Base-by-base conservation (phyloP, 352 stramenopile genomes). In the Phytophthora capsici region DNA sequence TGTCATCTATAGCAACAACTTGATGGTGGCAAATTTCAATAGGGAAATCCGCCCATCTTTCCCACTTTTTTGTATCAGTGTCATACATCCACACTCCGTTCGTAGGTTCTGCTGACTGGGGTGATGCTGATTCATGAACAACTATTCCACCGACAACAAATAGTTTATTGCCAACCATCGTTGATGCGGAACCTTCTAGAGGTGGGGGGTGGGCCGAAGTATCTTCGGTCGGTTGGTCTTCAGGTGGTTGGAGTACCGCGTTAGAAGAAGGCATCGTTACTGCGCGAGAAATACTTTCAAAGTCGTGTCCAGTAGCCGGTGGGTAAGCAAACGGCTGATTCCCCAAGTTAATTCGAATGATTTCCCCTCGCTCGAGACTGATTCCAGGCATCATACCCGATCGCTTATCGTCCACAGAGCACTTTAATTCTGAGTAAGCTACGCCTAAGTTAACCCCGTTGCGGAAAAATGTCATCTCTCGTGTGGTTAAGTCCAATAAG, bases 401-500 rank as follows among this genome's bases (percentile, higher is more conserved):
- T 13, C 76, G 77, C 13, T 76, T 77, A 41, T 96, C 81, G 0
- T 53, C 51, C 1, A 51, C 28, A 14, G 71, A 75, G 53, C 78
- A 80, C 34, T 86, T 84, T 23, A 95, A 66, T 44, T 92, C 77
- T 1, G 82, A 80, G 48, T 91, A 96, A 6, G 88, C 88, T 19
- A 91, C 72, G 8, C 88, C 88, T 19, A 96, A 66, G 41, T 90
- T 88, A 19, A 94, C 89, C 19, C 90, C 90, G 55, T 97, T 97
- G 1, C 91, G 78, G 49, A 90, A 97, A 66, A 96, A 97, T 5
- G 73, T 85, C 84, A 97, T 96, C 43, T 95, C 84, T 26, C 77
- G 67, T 1, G 77, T 58, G 20, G 89, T 82, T 23, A 98, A 66
- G 51, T 98, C 89, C 47, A 97, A 66, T 14, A 94, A 52, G 44